Evolutionary conservation across 106 monocot species (phyloP), one percentile per base, ranked within the genome.

Genomic region (Dioscorea dumetorum): DNA sequence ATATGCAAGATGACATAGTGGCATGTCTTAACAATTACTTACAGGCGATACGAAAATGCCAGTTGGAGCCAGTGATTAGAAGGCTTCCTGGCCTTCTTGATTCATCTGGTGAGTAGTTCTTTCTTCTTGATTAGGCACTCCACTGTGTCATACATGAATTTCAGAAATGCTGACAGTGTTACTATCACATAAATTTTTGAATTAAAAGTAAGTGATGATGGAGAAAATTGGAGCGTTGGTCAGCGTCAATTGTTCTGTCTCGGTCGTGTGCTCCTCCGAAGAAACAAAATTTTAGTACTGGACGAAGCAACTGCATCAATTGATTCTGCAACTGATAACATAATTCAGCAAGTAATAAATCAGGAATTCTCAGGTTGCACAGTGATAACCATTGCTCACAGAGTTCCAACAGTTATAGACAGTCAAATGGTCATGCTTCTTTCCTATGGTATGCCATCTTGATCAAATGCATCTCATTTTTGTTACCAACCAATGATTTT

Each of bases 291-390:
- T 65, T 72, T 92, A 14, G 88, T 92, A 62, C 58, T 88, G 5
- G 88, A 92, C 58, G 92, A 92, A 74, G 92, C 92, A 33, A 92
- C 92, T 4, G 92, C 92, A 12, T 92, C 92, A 2, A 85, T 88
- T 60, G 92, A 92, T 35, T 81, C 92, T 60, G 92, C 85, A 15
- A 92, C 88, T 4, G 92, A 92, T 72, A 80, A 76, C 0, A 67
- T 75, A 15, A 64, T 92, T 33, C 92, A 92, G 68, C 73, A 22
- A 14, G 75, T 85, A 23, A 85, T 92, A 50, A 80, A 78, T 49
- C 59, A 81, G 15, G 80, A 92, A 63, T 92, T 92, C 72, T 60
- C 71, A 2, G 74, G 53, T 50, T 92, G 92, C 73, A 92, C 92
- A 31, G 85, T 88, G 28, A 70, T 92, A 60, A 92, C 83, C 10